These are phyloP conservation scores for Gymnopilus dilepis DNA, from an alignment of 768 basidiomycete genomes.

Conservation along the genomic window DNA sequence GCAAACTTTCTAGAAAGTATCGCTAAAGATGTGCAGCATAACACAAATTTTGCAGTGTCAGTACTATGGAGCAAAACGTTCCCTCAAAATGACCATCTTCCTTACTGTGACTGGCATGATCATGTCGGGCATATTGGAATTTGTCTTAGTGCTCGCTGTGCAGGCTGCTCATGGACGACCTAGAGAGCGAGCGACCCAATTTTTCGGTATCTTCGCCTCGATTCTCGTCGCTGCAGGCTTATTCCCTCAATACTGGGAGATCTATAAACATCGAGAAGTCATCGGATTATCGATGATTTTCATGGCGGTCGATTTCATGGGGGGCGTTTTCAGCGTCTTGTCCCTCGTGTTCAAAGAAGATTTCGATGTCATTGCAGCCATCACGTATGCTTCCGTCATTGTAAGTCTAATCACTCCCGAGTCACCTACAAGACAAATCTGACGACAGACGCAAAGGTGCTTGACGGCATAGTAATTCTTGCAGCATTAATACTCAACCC, in stretches of 20 bases:
- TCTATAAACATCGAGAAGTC: conserved; percentile 66
- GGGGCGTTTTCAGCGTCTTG: conserved; percentile 71
- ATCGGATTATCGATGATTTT: conserved; percentile 73
- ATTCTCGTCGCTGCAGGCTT: conserved; percentile 57
- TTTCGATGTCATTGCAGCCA: conserved; percentile 67
- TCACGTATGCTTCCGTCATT: conserved; percentile 67
- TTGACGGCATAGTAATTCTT: conserved; percentile 66
- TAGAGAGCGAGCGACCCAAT: conserved; percentile 41
- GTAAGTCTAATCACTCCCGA: conserved; percentile 44
- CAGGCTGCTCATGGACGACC: conserved; percentile 45
- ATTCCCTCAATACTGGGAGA: conserved; percentile 76
- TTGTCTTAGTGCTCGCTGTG: conserved; percentile 61
- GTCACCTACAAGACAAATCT: too few relatives aligned
- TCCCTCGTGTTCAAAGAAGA: conserved; percentile 69
- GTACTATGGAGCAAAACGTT: conserved; percentile 60
- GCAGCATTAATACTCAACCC: conserved; percentile 73
- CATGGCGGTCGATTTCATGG: conserved; percentile 71
- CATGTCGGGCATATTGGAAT: conserved; percentile 62
- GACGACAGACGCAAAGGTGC: conserved; percentile 55
- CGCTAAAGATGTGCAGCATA: neutral
- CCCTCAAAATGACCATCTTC: conserved; percentile 36
- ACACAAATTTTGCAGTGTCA: conserved; percentile 53
- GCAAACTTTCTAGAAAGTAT: neutral
- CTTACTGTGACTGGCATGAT: conserved; percentile 45
- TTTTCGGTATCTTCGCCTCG: conserved; percentile 68